Evolutionary conservation across 768 basidiomycete genomes (phyloP).

Genomic region (Tulasnella sp.): DNA sequence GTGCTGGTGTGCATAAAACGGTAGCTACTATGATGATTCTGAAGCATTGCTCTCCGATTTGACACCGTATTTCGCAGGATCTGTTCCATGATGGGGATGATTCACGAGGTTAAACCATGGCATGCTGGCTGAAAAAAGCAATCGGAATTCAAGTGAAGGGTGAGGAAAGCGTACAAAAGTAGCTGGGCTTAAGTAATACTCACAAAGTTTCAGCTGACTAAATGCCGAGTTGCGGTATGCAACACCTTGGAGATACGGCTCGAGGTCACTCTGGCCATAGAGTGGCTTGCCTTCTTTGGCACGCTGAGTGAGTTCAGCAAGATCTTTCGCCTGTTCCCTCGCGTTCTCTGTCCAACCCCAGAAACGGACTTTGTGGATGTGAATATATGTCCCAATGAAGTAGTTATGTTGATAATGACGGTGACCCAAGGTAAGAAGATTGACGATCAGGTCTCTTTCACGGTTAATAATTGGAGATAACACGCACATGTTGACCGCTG

Average conservation of each 20-base stretch:
- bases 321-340: conserved; percentile 66
- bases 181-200: conserved; percentile 26
- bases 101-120: conserved; percentile 93
- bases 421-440: too few relatives aligned
- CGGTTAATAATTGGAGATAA: neutral
- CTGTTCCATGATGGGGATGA: conserved; percentile 77
- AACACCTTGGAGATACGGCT: conserved; percentile 74
- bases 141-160: conserved; percentile 14
- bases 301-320: conserved; percentile 64
- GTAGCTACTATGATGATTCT: neutral
- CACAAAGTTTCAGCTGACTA: conserved; percentile 89
- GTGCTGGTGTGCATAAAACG: neutral
- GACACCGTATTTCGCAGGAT: conserved; percentile 60
- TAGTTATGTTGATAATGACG: too few relatives aligned
- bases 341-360: conserved; percentile 92
- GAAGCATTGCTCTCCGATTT: neutral
- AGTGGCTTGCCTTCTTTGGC: conserved; percentile 71
- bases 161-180: conserved; percentile 10
- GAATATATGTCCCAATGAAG: neutral
- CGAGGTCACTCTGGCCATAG: conserved; percentile 75
- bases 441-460: too few relatives aligned
- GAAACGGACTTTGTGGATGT: conserved; percentile 55
- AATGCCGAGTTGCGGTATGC: conserved; percentile 83
- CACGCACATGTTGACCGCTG: conserved; percentile 74
- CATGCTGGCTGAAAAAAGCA: conserved; percentile 42